Base-by-base conservation (phyloP, 2,329 filamentous ascomycete species). In the Leptographium flavum region DNA sequence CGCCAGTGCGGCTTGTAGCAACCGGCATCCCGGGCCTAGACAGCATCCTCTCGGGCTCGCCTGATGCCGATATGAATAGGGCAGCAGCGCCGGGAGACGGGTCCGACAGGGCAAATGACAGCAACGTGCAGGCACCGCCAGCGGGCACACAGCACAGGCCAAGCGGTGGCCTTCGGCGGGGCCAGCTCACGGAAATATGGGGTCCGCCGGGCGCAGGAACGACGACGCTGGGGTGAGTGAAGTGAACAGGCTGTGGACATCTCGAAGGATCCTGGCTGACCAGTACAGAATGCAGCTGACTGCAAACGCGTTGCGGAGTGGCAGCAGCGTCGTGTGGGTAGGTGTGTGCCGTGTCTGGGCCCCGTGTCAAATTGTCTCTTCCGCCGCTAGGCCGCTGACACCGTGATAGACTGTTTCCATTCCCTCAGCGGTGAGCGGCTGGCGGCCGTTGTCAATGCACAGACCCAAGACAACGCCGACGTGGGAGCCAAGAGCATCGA, bases 141-240 rank as follows among this genome's bases (percentile, higher is more conserved):
- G 22, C 11, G 32, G 15, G 6, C 15, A 15, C 31, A 19, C 38
- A 25, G 7, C 8, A 30, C 32, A 11, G 13, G 9, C 19, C 42
- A 10, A 52, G 49, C 45, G 70, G 73, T 17, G 87, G 87, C 4
- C 68, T 94, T 40, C 73, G 73, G 49, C 76, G 79, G 46, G 86
- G 87, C 14, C 83, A 87, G 59, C 71, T 94, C 36, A 84, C 83
- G 4, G 90, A 96, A 61, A 66, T 94, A 42, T 94, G 85, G 74
- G 90, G 90, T 0, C 87, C 88, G 11, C 82, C 86, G 9, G 88
- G 87, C 2, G 76, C 76, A 23, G 90, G 88, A 27, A 95, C 94
- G 68, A 94, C 87, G 4, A 71, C 81, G 13, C 67, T 95, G 54
- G 83, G 81, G 83, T 90, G 69, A 64, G 76, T 64, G 39, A 9